Conservation (phyloP, 768 basidiomycete genomes). For the Chiua virens region DNA sequence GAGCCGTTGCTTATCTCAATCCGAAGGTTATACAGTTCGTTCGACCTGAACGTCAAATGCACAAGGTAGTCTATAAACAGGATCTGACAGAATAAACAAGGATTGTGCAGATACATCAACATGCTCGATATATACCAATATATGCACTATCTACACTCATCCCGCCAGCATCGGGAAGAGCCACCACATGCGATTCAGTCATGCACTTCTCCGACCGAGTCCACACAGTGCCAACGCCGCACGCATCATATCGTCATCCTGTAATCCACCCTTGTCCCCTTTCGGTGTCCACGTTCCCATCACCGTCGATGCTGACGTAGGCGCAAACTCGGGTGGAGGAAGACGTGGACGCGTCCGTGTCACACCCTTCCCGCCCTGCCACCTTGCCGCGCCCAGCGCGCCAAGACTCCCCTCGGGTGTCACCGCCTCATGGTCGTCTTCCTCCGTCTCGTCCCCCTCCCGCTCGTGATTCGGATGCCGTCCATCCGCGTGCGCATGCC, state of each 20-base stretch:
- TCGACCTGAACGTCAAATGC: too few species aligned
- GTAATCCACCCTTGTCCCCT: constrained; percentile 21
- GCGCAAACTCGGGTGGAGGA: neutral
- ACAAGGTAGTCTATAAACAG: too few species aligned
- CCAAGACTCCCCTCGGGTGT: constrained; percentile 58
- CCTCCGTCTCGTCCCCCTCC: constrained; percentile 54
- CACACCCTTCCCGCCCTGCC: constrained; percentile 22
- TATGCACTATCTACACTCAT: constrained; percentile 7
- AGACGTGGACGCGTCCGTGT: constrained; percentile 4
- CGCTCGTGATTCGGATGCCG: neutral
- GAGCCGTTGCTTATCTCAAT: too few species aligned
- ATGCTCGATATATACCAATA: constrained; percentile 12
- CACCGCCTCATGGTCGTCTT: constrained; percentile 63
- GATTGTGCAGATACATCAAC: neutral
- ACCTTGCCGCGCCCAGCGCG: constrained; percentile 40
- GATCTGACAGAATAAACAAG: too few species aligned
- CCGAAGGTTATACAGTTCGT: too few species aligned
- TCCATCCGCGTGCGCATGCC: constrained; percentile 1
- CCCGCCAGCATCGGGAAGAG: neutral
- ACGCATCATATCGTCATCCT: constrained; percentile 69
- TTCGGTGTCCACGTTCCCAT: constrained; percentile 1
- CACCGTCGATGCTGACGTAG: neutral
- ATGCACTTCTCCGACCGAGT: constrained; percentile 32
- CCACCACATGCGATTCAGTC: neutral
- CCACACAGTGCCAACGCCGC: constrained; percentile 70